Base-by-base conservation (phyloP, 306 rosid species). In the Pyrus pyrifolia region DNA sequence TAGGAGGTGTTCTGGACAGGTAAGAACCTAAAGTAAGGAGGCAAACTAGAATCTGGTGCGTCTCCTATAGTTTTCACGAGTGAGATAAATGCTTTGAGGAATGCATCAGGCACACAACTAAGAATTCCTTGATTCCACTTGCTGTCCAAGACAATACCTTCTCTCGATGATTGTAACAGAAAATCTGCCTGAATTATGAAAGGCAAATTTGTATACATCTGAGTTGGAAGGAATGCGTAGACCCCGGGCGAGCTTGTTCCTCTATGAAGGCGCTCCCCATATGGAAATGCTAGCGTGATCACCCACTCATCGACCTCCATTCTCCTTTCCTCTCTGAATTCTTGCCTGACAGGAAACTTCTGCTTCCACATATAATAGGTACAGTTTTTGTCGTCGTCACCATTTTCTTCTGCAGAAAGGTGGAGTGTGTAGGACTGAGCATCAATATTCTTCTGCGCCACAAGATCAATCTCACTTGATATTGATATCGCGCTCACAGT, bases 101-200 rank as follows among this genome's bases (percentile, higher is more conserved):
- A 92, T 33, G 97, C 92, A 2, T 68, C 29, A 15, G 96, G 88
- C 78, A 92, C 84, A 22, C 91, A 87, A 5, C 80, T 79, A 19
- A 92, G 92, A 78, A 92, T 92, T 49, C 96, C 97, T 79, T 82
- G 84, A 74, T 92, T 92, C 97, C 96, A 92, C 78, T 83, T 87
- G 78, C 84, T 74, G 77, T 86, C 96, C 44, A 88, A 68, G 59
- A 84, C 88, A 81, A 92, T 88, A 1, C 90, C 79, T 71, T 90
- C 97, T 74, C 97, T 84, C 18, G 96, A 92, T 46, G 97, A 90
- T 53, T 93, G 85, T 14, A 92, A 73, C 2, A 92, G 84, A 83
- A 91, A 91, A 77, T 91, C 97, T 18, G 92, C 91, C 78, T 91
- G 97, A 51, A 91, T 86, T 73, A 90, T 87, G 82, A 92, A 92